phyloP scores from a whole-genome alignment of 768 basidiomycete genomes.

The Calocybe indica region DNA sequence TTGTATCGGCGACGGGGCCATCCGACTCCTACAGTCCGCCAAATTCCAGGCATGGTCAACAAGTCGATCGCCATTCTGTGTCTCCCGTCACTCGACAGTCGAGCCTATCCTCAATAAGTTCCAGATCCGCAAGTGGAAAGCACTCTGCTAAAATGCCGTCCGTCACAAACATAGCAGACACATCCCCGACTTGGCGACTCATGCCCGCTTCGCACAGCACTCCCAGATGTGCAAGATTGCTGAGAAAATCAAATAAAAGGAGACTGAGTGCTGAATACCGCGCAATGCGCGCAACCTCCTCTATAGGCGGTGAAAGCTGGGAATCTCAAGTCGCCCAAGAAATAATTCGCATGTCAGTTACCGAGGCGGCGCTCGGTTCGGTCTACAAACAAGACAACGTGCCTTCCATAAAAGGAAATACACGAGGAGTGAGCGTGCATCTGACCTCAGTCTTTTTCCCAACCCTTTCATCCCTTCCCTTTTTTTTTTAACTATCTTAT shows the following conservation, averaged over 20 bases:
- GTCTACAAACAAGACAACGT: slow-evolving; percentile 9
- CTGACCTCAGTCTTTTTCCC: slow-evolving; percentile 3
- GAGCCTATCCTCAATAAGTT: too few relatives aligned
- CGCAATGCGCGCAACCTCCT: slow-evolving; percentile 36
- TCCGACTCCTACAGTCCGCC: too few relatives aligned
- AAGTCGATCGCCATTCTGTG: too few relatives aligned
- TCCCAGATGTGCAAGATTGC: slow-evolving; percentile 18
- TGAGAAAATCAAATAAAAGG: slow-evolving; percentile 32
- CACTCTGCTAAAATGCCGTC: slow-evolving; percentile 9
- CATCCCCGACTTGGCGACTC: slow-evolving; percentile 5
- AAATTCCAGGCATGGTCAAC: too few relatives aligned
- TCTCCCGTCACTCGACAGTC: too few relatives aligned
- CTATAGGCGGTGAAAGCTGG: slow-evolving; percentile 37
- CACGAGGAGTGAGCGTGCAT: slow-evolving; percentile 38
- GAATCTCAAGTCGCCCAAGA: slow-evolving; percentile 53
- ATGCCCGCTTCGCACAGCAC: slow-evolving; percentile 7
- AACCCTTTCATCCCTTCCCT: slow-evolving; percentile 9
- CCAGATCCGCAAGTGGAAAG: too few relatives aligned
- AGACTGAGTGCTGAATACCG: slow-evolving; percentile 56
- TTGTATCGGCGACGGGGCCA: too few relatives aligned
- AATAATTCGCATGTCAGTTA: slow-evolving; percentile 44
- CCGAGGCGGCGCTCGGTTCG: neutral
- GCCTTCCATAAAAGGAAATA: slow-evolving; percentile 26
- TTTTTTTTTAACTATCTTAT: slow-evolving; percentile 16
- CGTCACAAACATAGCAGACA: slow-evolving; percentile 5